Evolutionary conservation across 192 early-diverging fungal genomes (phyloP).

Genomic region (Coemansia sp.): DNA sequence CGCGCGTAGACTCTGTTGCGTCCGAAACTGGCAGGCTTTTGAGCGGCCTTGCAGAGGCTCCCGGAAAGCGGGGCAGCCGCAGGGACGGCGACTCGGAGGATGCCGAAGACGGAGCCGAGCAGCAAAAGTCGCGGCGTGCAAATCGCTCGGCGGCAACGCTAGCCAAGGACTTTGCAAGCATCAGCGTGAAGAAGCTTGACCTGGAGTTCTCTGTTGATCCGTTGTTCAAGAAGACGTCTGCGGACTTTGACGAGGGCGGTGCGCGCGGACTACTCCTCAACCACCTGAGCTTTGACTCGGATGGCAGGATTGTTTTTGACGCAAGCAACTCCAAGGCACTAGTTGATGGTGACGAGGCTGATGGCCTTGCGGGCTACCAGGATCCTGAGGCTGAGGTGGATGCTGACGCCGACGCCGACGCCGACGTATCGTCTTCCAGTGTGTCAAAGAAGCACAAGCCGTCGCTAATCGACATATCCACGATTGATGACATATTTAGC

Average conservation of each 20-base stretch:
- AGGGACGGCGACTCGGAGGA: slow-evolving; percentile 46
- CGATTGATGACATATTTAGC: slow-evolving; percentile 34
- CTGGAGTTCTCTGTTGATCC: slow-evolving; percentile 93
- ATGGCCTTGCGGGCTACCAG: slow-evolving; percentile 6
- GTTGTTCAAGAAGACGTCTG: slow-evolving; percentile 96
- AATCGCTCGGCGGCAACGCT: slow-evolving; percentile 66
- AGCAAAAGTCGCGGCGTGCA: slow-evolving; percentile 26
- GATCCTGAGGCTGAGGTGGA: slow-evolving; percentile 13
- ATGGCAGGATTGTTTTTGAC: slow-evolving; percentile 95
- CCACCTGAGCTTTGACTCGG: slow-evolving; percentile 74
- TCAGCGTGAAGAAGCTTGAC: slow-evolving; percentile 86
- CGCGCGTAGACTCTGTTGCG: slow-evolving; percentile 95
- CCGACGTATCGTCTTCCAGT: neutral
- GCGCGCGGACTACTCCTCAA: slow-evolving; percentile 89
- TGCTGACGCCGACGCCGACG: slow-evolving; percentile 4
- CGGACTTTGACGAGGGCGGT: slow-evolving; percentile 97
- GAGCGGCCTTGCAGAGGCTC: slow-evolving; percentile 77
- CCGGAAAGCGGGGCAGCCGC: slow-evolving; percentile 51
- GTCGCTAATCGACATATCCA: slow-evolving; percentile 38
- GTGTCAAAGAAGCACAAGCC: slow-evolving; percentile 25
- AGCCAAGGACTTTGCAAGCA: slow-evolving; percentile 74
- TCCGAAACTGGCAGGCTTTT: slow-evolving; percentile 88
- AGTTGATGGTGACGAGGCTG: slow-evolving; percentile 40
- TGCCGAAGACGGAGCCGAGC: slow-evolving; percentile 53
- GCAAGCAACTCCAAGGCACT: slow-evolving; percentile 73